These are phyloP conservation scores for Cantharellus anzutake DNA, from an alignment of 768 basidiomycete genomes.

Conservation along the genomic window DNA sequence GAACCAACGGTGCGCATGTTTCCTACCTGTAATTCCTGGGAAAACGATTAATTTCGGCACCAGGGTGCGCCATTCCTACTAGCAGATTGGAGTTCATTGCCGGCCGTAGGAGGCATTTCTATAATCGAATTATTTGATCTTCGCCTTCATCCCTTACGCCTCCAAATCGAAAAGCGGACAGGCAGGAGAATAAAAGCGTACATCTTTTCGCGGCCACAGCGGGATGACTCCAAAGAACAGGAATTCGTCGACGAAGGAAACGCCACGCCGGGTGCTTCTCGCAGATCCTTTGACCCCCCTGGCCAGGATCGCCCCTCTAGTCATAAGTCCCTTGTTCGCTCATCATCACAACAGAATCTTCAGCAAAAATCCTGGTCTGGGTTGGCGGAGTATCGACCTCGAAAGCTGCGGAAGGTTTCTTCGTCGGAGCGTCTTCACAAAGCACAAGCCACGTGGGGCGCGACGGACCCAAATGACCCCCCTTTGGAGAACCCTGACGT, in stretches of 20 bases:
- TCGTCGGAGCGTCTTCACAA: neutral
- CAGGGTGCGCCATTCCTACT: conserved; percentile 29
- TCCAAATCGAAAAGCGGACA: conserved; percentile 71
- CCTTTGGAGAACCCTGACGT: neutral
- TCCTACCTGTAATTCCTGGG: neutral
- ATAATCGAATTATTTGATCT: conserved; percentile 73
- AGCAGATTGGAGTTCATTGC: conserved; percentile 64
- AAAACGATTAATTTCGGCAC: neutral
- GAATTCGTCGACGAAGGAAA: conserved; percentile 11
- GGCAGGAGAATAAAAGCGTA: conserved; percentile 76
- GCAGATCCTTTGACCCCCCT: conserved; percentile 5
- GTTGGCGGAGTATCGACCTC: conserved; percentile 12
- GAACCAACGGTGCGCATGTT: conserved; percentile 16
- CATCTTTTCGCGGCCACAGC: conserved; percentile 49
- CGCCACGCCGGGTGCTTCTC: conserved; percentile 14
- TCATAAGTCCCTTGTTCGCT: conserved; percentile 1
- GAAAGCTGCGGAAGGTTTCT: conserved; percentile 5
- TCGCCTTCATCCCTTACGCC: conserved; percentile 64
- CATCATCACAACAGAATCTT: conserved; percentile 4
- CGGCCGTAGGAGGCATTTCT: conserved; percentile 84
- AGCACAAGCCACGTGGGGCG: neutral
- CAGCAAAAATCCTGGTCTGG: conserved; percentile 9
- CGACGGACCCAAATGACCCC: neutral
- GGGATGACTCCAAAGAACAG: conserved; percentile 9
- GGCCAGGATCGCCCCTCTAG: neutral